phyloP scores from a whole-genome alignment of 352 stramenopile species.

The Pilasporangium apinafurcum region DNA sequence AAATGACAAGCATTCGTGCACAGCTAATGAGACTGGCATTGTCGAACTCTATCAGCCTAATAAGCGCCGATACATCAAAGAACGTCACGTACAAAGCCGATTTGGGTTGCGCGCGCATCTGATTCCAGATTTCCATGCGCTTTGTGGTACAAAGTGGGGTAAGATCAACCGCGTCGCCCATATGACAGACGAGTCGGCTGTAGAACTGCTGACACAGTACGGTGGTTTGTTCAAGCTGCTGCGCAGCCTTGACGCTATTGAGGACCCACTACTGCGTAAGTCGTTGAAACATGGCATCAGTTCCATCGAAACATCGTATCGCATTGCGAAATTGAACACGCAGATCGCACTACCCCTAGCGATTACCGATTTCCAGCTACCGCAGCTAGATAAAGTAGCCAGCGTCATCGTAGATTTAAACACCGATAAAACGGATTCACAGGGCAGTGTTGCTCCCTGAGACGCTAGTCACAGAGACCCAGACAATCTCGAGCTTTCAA shows the following conservation, averaged over 20 bases:
- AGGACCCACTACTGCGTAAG: slow-evolving; percentile 36
- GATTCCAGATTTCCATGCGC: slow-evolving; percentile 53
- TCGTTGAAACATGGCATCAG: slow-evolving; percentile 72
- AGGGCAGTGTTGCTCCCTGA: too few relatives aligned
- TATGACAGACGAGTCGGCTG: slow-evolving; percentile 46
- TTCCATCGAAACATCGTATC: slow-evolving; percentile 70
- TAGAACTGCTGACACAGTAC: slow-evolving; percentile 60
- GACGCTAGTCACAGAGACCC: too few relatives aligned
- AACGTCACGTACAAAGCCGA: slow-evolving; percentile 50
- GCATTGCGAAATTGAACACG: slow-evolving; percentile 60
- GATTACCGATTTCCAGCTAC: slow-evolving; percentile 33
- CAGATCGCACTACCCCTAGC: slow-evolving; percentile 41
- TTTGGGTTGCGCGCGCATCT: slow-evolving; percentile 44
- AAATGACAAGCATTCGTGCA: neutral
- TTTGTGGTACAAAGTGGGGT: slow-evolving; percentile 66
- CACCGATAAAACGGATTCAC: too few relatives aligned
- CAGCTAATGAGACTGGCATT: neutral
- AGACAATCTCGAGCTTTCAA: too few relatives aligned
- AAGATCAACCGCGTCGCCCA: slow-evolving; percentile 52
- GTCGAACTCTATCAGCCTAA: slow-evolving; percentile 76
- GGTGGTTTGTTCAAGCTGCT: slow-evolving; percentile 47
- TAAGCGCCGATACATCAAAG: slow-evolving; percentile 58
- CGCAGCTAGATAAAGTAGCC: slow-evolving; percentile 25
- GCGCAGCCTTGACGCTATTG: slow-evolving; percentile 54
- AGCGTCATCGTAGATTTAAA: too few relatives aligned